phyloP scores from a whole-genome alignment of 208 protist genomes.

The Phytomonas francai region DNA sequence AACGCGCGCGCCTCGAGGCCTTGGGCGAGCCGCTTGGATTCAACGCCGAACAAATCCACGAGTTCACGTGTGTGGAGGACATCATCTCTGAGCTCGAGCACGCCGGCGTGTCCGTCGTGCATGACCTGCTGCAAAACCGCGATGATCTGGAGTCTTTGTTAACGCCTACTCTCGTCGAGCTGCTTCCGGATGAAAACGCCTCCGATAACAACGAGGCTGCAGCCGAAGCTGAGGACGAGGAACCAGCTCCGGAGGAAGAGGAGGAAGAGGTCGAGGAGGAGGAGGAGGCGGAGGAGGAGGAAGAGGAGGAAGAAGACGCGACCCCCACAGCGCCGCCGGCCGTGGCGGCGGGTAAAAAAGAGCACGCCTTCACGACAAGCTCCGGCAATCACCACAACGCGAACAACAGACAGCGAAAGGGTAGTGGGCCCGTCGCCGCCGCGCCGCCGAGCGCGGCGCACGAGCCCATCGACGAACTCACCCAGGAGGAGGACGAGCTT shows the following conservation, averaged over 20 bases:
- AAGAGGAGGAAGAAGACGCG: conserved; percentile 22
- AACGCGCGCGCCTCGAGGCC: conserved; percentile 39
- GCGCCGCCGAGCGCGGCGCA: conserved; percentile 8
- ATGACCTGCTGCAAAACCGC: conserved; percentile 67
- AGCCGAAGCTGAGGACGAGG: conserved; percentile 16
- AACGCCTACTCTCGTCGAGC: conserved; percentile 74
- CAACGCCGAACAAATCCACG: conserved; percentile 30
- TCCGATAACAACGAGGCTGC: conserved; percentile 9
- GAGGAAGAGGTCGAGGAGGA: conserved; percentile 3
- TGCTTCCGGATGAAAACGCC: conserved; percentile 64
- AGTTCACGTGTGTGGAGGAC: conserved; percentile 60
- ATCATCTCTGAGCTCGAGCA: conserved; percentile 58
- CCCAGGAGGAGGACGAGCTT: conserved; percentile 10
- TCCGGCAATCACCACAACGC: conserved; percentile 1
- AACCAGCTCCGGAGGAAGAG: too few species aligned
- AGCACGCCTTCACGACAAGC: conserved; percentile 3
- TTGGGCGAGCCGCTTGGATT: conserved; percentile 65
- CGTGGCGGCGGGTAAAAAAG: conserved; percentile 13
- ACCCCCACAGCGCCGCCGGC: conserved; percentile 11
- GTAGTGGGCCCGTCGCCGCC: neutral
- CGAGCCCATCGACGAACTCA: conserved; percentile 11
- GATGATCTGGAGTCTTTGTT: conserved; percentile 76
- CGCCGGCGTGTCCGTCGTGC: conserved; percentile 48
- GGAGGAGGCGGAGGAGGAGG: conserved; percentile 20
- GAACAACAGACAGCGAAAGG: conserved; percentile 4